phyloP scores from a whole-genome alignment of 2,329 filamentous ascomycete genomes.

The Monilinia laxa region DNA sequence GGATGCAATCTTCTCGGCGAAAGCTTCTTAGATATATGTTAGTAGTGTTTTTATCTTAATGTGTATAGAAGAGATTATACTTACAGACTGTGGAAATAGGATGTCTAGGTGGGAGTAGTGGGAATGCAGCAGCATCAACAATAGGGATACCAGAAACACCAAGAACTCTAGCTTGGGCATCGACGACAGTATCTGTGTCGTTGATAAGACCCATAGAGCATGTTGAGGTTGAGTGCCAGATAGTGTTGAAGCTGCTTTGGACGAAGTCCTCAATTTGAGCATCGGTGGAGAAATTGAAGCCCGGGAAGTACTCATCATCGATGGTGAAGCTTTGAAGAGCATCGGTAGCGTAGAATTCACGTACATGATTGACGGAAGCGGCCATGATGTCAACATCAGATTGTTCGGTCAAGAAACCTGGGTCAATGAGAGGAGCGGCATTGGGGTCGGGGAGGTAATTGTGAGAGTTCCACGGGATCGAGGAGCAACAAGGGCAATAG shows the following conservation, averaged over 20 bases:
- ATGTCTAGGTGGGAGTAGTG: slow-evolving; percentile 44
- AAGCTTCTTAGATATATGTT: slow-evolving; percentile 37
- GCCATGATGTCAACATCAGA: slow-evolving; percentile 48
- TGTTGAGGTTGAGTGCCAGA: slow-evolving; percentile 57
- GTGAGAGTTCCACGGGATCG: slow-evolving; percentile 48
- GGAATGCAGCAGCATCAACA: slow-evolving; percentile 33
- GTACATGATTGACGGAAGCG: slow-evolving; percentile 45
- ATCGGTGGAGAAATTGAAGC: slow-evolving; percentile 28
- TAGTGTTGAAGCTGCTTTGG: slow-evolving; percentile 36
- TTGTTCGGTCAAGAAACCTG: slow-evolving; percentile 47
- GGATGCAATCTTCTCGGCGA: slow-evolving; percentile 46
- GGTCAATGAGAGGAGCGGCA: slow-evolving; percentile 45
- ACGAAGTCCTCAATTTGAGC: slow-evolving; percentile 30
- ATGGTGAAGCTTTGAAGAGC: slow-evolving; percentile 28
- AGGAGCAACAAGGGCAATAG: slow-evolving; percentile 43
- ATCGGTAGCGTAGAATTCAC: slow-evolving; percentile 36
- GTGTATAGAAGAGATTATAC: slow-evolving; percentile 24
- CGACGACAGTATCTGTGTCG: slow-evolving; percentile 41
- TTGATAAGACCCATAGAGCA: slow-evolving; percentile 53
- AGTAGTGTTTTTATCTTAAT: not conserved
- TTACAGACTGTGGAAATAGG: slow-evolving; percentile 45
- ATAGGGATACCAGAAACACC: slow-evolving; percentile 32
- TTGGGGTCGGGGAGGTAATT: slow-evolving; percentile 42
- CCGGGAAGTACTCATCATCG: slow-evolving; percentile 31
- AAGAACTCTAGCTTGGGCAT: slow-evolving; percentile 31